A percentile compares a stretch with the other conserved stretches of the same genome.
These are phyloP conservation scores for Chaetoceros muelleri DNA, from an alignment of 108 stramenopile species.

Conservation along the genomic window DNA sequence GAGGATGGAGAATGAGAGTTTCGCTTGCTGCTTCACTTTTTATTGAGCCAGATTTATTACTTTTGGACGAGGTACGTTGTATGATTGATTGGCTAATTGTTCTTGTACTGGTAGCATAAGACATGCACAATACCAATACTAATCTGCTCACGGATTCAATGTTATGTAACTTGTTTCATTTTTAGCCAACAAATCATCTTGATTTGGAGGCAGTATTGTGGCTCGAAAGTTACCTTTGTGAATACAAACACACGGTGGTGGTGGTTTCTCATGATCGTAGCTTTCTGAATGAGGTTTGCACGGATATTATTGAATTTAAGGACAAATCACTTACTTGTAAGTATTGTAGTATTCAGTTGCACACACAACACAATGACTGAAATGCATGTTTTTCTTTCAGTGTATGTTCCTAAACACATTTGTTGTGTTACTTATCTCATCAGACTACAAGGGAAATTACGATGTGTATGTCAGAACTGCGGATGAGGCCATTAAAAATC, in stretches of 20 bases:
- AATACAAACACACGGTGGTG: constrained; percentile 85
- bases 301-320: constrained; percentile 85
- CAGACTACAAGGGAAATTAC: constrained; percentile 93
- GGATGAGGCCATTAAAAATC: constrained; percentile 72
- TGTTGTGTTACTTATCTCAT: background rate
- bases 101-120: too few relatives aligned
- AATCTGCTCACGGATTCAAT: too few relatives aligned
- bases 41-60: constrained; percentile 76
- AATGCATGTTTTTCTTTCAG: constrained; percentile 13
- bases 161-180: constrained; percentile 3
- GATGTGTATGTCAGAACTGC: constrained; percentile 87
- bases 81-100: constrained; percentile 38
- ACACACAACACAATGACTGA: background rate
- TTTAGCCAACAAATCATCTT: constrained; percentile 53
- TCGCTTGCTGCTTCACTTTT: constrained; percentile 94
- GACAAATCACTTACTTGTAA: constrained; percentile 54
- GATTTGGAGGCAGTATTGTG: constrained; percentile 95
- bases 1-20: constrained; percentile 99
- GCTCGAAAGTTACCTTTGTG: constrained; percentile 81
- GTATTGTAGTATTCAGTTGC: background rate
- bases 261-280: constrained; percentile 93
- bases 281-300: constrained; percentile 91
- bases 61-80: constrained; percentile 64
- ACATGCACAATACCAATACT: too few relatives aligned
- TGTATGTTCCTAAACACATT: background rate